These are phyloP conservation scores for Lactarius hengduanensis DNA, from an alignment of 768 basidiomycete genomes.

Conservation along the genomic window DNA sequence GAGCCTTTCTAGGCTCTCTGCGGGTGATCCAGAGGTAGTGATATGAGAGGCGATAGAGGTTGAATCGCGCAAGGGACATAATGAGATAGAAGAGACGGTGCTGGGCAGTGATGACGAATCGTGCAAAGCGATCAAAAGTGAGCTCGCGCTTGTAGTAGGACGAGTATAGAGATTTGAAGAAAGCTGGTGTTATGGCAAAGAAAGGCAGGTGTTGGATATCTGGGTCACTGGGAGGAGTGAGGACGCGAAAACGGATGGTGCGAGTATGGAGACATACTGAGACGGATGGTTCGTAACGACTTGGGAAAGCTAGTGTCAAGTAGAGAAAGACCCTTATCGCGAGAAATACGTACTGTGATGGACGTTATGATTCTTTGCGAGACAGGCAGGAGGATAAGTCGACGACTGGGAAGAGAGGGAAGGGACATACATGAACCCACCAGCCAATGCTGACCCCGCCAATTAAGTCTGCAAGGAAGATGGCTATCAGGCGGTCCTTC, in stretches of 20 bases:
- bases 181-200: slow-evolving; percentile 87
- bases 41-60: slow-evolving; percentile 90
- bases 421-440: slow-evolving; percentile 93
- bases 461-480: slow-evolving; percentile 76
- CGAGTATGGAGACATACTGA: slow-evolving; percentile 55
- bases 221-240: slow-evolving; percentile 56
- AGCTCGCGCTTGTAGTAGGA: slow-evolving; percentile 93
- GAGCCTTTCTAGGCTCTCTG: slow-evolving; percentile 59
- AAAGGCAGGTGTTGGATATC: slow-evolving; percentile 91
- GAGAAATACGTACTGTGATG: slow-evolving; percentile 75
- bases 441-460: slow-evolving; percentile 95
- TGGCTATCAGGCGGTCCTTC: slow-evolving; percentile 75
- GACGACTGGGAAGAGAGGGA: slow-evolving; percentile 9
- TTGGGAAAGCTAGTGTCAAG: slow-evolving; percentile 35
- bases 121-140: slow-evolving; percentile 68
- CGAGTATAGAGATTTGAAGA: slow-evolving; percentile 85
- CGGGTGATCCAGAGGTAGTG: slow-evolving; percentile 64
- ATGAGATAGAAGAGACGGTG: slow-evolving; percentile 92
- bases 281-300: slow-evolving; percentile 98
- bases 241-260: slow-evolving; percentile 1
- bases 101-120: slow-evolving; percentile 68
- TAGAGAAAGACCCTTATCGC: slow-evolving; percentile 7
- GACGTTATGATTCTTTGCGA: slow-evolving; percentile 81
- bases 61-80: slow-evolving; percentile 89
- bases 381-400: slow-evolving; percentile 16